Percentiles rank a stretch among this genome's conserved stretches.
phyloP scores from a whole-genome alignment of 371 early-diverging fungal species.

The Conidiobolus incongruus region DNA sequence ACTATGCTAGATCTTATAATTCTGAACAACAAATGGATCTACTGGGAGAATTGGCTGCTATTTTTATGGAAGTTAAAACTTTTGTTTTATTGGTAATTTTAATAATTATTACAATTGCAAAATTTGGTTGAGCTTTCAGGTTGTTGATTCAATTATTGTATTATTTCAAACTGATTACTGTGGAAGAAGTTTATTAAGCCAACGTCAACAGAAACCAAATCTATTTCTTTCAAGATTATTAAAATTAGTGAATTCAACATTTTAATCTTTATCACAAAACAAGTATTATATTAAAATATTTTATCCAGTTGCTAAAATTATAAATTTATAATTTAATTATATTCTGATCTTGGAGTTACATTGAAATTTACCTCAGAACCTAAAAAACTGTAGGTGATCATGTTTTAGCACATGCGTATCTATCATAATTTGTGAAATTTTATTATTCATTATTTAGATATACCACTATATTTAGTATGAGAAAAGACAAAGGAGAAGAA shows the following conservation, averaged over 20 bases:
- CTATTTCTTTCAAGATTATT: slow-evolving; percentile 51
- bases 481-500: slow-evolving; percentile 65
- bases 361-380: slow-evolving; percentile 68
- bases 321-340: slow-evolving; percentile 7
- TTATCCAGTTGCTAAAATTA: neutral
- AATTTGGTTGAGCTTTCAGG: slow-evolving; percentile 8
- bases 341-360: slow-evolving; percentile 26
- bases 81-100: neutral
- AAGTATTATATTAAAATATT: slow-evolving; percentile 18
- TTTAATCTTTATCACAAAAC: slow-evolving; percentile 77
- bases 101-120: too few species aligned
- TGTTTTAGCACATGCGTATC: slow-evolving; percentile 96
- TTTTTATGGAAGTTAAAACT: slow-evolving; percentile 43
- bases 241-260: slow-evolving; percentile 70
- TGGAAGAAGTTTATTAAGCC: slow-evolving; percentile 74
- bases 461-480: slow-evolving; percentile 41
- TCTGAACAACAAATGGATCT: slow-evolving; percentile 70
- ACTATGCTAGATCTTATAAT: slow-evolving; percentile 57
- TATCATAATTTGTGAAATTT: slow-evolving; percentile 23
- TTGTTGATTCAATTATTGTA: slow-evolving; percentile 58
- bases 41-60: slow-evolving; percentile 34
- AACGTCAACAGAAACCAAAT: slow-evolving; percentile 74
- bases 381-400: slow-evolving; percentile 98
- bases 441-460: slow-evolving; percentile 9
- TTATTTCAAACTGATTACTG: slow-evolving; percentile 55